phyloP scores from a whole-genome alignment of 2,329 filamentous ascomycete genomes.

The Fusarium oligoseptatum region DNA sequence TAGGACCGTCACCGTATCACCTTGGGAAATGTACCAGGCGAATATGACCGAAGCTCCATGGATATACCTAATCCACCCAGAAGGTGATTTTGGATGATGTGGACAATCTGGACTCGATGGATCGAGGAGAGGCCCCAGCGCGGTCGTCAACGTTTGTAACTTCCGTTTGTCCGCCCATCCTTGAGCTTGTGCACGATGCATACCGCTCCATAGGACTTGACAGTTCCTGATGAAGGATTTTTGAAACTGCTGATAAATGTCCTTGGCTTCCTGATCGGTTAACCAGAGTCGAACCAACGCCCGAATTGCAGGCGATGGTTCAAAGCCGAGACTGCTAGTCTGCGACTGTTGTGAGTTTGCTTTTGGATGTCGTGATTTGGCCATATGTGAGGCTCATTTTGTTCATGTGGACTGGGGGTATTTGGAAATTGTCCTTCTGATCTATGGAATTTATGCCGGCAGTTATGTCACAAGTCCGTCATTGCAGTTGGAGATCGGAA shows the following conservation, averaged over 20 bases:
- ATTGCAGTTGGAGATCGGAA: neutral
- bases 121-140: neutral
- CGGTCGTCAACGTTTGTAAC: neutral
- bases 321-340: neutral
- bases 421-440: neutral
- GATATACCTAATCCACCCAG: neutral
- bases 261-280: neutral
- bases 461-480: neutral
- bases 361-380: neutral
- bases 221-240: neutral
- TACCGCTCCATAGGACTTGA: neutral
- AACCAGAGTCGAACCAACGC: neutral
- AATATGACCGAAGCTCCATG: neutral
- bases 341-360: neutral
- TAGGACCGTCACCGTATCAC: neutral
- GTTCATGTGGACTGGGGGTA: neutral
- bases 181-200: neutral
- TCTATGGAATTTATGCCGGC: neutral
- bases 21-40: neutral
- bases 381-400: neutral
- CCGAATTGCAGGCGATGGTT: neutral
- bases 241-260: neutral
- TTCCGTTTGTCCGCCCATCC: neutral
- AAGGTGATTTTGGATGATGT: neutral
- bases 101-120: neutral